phyloP scores from a whole-genome alignment of 768 basidiomycete genomes.

The Scleroderma bovista region DNA sequence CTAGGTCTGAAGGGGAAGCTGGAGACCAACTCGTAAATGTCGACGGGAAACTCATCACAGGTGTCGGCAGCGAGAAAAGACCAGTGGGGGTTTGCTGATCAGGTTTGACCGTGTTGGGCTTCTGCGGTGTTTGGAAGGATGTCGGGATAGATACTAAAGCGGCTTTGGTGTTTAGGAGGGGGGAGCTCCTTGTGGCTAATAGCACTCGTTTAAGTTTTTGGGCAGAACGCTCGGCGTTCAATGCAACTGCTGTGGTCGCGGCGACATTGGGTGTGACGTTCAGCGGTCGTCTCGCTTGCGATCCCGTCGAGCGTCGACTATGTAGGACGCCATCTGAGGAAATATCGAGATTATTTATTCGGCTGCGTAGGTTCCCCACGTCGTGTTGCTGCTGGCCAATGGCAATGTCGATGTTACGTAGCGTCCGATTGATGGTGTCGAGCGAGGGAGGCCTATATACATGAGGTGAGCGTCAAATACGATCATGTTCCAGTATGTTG shows the following conservation, averaged over 20 bases:
- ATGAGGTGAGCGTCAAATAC: slow-evolving; percentile 2
- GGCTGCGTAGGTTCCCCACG: slow-evolving; percentile 45
- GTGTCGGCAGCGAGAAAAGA: slow-evolving; percentile 9
- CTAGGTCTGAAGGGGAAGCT: slow-evolving; percentile 12
- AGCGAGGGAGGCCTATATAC: slow-evolving; percentile 67
- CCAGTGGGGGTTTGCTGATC: slow-evolving; percentile 2
- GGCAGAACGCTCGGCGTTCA: slow-evolving; percentile 75
- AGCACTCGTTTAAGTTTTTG: slow-evolving; percentile 65
- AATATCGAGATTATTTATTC: slow-evolving; percentile 48
- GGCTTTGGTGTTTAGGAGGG: slow-evolving; percentile 60
- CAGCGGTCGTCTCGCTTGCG: slow-evolving; percentile 33
- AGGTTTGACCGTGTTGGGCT: slow-evolving; percentile 9
- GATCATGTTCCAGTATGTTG: background rate
- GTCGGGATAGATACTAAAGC: slow-evolving; percentile 12
- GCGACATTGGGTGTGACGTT: slow-evolving; percentile 63
- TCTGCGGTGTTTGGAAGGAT: slow-evolving; percentile 27
- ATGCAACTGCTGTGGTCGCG: slow-evolving; percentile 69
- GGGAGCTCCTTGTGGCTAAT: slow-evolving; percentile 52
- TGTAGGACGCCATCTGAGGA: slow-evolving; percentile 20
- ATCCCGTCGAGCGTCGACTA: slow-evolving; percentile 40
- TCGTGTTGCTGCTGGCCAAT: slow-evolving; percentile 57
- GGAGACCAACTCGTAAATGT: slow-evolving; percentile 20
- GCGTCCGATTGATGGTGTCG: slow-evolving; percentile 77
- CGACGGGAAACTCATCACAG: slow-evolving; percentile 21
- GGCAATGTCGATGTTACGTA: slow-evolving; percentile 76